Base-by-base conservation (phyloP, 352 stramenopile species). In the Globisporangium megalacanthum region DNA sequence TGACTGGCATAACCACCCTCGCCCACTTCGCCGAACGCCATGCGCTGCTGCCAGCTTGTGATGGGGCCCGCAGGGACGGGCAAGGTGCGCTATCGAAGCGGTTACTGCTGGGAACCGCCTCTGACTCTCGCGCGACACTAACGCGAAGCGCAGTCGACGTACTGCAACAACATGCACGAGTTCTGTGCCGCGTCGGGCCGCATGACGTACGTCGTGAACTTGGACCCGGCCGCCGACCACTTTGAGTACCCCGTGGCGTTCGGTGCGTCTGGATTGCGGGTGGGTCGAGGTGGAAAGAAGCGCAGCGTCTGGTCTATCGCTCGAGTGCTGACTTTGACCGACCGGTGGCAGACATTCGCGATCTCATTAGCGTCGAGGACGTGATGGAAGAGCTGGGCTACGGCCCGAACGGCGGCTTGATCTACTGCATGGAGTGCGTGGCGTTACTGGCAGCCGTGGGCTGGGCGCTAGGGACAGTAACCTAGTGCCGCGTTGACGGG, bases 391-490 rank as follows among this genome's bases (percentile, higher is more conserved):
- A 98, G 60, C 79, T 99, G 9, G 84, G 92, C 64, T 92, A 99
- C 52, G 97, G 97, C 20, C 97, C 97, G 0, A 99, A 99, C 67
- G 97, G 97, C 14, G 96, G 92, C 1, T 79, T 99, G 14, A 79
- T 99, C 14, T 99, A 99, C 75, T 99, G 97, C 76, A 98, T 99
- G 89, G 97, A 99, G 91, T 99, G 89, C 66, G 69, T 94, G 15
- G n/a, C 11, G n/a, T n/a, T n/a, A n/a, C n/a, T n/a, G n/a, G n/a
- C n/a, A n/a, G n/a, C n/a, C n/a, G n/a, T n/a, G n/a, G n/a, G n/a
- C n/a, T n/a, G n/a, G n/a, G n/a, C n/a, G n/a, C n/a, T n/a, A n/a
- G n/a, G n/a, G n/a, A n/a, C n/a, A n/a, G n/a, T n/a, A 29, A 13
- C 11, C 13, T 29, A 48, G 1, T 42, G n/a, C n/a, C 31, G 10